Base-by-base conservation (phyloP, 345 rosid genomes). In the Eucalyptus erythrocorys region DNA sequence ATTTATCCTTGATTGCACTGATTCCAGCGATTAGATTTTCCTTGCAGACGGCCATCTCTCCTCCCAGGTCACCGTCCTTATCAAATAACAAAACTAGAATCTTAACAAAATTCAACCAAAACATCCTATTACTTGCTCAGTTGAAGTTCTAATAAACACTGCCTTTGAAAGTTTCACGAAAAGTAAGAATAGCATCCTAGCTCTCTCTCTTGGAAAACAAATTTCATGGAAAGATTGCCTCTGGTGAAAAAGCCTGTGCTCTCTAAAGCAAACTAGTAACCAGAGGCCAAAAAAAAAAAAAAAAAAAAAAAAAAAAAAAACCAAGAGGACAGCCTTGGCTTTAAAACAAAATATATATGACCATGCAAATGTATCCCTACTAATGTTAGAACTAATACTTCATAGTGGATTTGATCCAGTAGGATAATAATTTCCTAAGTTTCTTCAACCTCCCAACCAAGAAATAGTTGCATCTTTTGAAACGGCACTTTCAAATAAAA, bases 41-140 rank as follows among this genome's bases (percentile, higher is more conserved):
- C 92, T 92, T 87, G 92, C 89, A 88, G 86, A 59, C 64, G 85
- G 94, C 91, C 76, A 91, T 84, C 90, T 93, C 94, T 90, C 59
- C 93, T 90, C 66, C 93, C 89, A 43, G 85, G 89, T 88, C 88
- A 92, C 92, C 92, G 42, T 88, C 97, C 98, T 97, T 95, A 93
- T 90, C 92, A 93, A 92, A 92, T 91, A 42, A 81, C 57, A 93
- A 93, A 93, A 92, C 88, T 93, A 91, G 88, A 59, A 89, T 90
- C 92, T 93, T 93, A 89, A 90, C 87, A 14, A 59, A 34, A 81
- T 30, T 45, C n/a, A 88, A 51, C 24, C 22, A 42, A 87, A 37
- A 40, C 71, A 40, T 42, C 71, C 47, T 45, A 55, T 45, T 50
- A 47, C 43, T 43, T 61, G 50, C 40, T 47, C 87, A 34, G 45